Base-by-base conservation (phyloP, 352 stramenopile genomes). In the Globisporangium barbulae region DNA sequence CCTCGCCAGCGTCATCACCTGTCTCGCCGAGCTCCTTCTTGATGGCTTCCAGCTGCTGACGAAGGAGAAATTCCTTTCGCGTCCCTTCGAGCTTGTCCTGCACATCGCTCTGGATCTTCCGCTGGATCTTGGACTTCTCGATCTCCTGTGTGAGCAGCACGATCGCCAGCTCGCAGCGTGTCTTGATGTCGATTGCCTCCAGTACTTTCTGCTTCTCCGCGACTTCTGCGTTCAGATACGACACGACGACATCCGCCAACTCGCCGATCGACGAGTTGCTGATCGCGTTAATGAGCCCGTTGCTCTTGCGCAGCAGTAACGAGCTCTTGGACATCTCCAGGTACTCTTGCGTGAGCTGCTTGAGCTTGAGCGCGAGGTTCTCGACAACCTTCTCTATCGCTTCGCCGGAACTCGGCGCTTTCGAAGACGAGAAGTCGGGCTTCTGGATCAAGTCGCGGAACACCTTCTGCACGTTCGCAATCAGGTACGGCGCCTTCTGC, bases 21-120 rank as follows among this genome's bases (percentile, higher is more conserved):
- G 59, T 69, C 42, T 88, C 75, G 1, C 97, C 97, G 0, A 99
- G 80, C 71, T 99, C 95, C 53, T 99, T 99, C 78, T 99, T 99
- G 71, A 99, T 99, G 0, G 85, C 96, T 72, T 99, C 99, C 5
- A 99, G 80, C 72, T 99, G 97, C 74, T 99, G 96, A n/a, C 83
- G 94, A 2, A 99, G 73, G 52, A 99, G 89, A 63, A 99, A 99
- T 53, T 98, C 80, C 55, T 88, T 88, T 0, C 82, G 71, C 7
- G 79, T 83, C 1, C 77, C 82, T 53, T 91, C 81, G 37, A 91
- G 64, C 42, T 91, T 90, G 64, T 85, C 76, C 61, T 88, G 80
- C 30, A 90, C 79, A 12, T 90, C 75, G 48, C 65, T 89, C 42
- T 88, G 76, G 64, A 91, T 91, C 53, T 88, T 89, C 44, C 78